Percentiles rank a stretch among this genome's conserved stretches.
These are phyloP conservation scores for Fusarium metavorans DNA, from an alignment of 2,329 filamentous ascomycete genomes.

Conservation along the genomic window DNA sequence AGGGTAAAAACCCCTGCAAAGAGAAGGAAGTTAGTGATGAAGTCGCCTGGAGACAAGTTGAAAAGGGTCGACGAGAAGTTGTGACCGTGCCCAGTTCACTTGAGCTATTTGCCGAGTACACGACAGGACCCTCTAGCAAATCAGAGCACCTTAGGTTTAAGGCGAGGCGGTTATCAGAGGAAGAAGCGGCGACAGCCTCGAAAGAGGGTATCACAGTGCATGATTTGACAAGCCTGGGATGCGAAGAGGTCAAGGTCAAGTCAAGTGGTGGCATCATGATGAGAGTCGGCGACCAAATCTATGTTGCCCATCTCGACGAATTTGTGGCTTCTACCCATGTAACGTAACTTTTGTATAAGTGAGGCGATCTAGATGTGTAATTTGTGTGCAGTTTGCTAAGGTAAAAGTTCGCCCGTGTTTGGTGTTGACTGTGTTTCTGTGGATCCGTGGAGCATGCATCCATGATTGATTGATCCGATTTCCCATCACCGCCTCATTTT, in stretches of 20 bases:
- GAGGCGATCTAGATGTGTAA: background rate
- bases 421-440: background rate
- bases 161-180: conserved; percentile 8
- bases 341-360: background rate
- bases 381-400: background rate
- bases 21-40: background rate
- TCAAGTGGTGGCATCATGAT: conserved; percentile 3
- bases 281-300: background rate
- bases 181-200: background rate
- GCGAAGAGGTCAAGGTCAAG: background rate
- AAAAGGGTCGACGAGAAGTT: background rate
- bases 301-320: conserved; percentile 2
- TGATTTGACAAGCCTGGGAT: conserved; percentile 7
- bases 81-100: conserved; percentile 8
- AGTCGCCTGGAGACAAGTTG: conserved; percentile 7
- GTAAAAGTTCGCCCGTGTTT: background rate
- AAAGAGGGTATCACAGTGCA: background rate
- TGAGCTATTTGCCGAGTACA: conserved; percentile 27
- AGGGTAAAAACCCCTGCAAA: background rate
- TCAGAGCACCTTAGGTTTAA: conserved; percentile 9
- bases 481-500: background rate
- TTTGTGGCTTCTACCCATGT: background rate
- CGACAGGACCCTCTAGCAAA: background rate
- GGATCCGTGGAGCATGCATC: conserved; percentile 9
- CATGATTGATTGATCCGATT: conserved; percentile 4